Percentiles rank a stretch among this genome's conserved stretches.
These are phyloP conservation scores for Plasmodium coatneyi DNA, from an alignment of 169 alveolate species.

Conservation along the genomic window DNA sequence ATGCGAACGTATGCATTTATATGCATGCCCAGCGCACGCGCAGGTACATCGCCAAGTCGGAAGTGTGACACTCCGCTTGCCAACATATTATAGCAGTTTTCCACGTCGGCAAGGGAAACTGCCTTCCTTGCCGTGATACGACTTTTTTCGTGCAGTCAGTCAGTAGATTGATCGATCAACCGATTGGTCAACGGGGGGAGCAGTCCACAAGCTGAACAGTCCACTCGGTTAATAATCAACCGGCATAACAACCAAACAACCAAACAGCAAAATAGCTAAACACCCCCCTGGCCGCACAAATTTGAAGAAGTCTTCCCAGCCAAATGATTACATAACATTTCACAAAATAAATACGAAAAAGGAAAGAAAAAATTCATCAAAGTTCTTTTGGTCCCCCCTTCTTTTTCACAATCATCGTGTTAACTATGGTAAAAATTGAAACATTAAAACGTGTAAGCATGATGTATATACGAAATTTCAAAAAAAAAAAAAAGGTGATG, in stretches of 20 bases:
- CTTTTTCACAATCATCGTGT: background rate
- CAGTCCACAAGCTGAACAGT: background rate
- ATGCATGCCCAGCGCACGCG: background rate
- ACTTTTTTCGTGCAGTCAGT: background rate
- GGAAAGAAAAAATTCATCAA: background rate
- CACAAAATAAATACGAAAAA: background rate
- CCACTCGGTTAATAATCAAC: background rate
- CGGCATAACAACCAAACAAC: background rate
- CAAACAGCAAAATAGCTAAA: no score
- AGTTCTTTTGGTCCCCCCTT: background rate
- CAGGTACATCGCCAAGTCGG: background rate
- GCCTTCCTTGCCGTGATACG: background rate
- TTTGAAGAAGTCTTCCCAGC: background rate
- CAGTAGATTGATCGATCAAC: background rate
- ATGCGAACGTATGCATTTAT: background rate
- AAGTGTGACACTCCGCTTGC: background rate
- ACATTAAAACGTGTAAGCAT: background rate
- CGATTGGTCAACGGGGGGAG: background rate
- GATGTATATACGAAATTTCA: background rate
- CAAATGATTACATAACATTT: background rate
- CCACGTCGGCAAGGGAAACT: background rate
- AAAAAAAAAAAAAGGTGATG: background rate
- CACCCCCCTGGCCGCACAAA: background rate
- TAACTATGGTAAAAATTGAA: slow-evolving; percentile 25
- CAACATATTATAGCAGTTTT: background rate